Evolutionary conservation across 1,284 basidiomycete genomes (phyloP), one percentile per base, ranked within the genome.

Genomic region (Rhodotorula sp.): DNA sequence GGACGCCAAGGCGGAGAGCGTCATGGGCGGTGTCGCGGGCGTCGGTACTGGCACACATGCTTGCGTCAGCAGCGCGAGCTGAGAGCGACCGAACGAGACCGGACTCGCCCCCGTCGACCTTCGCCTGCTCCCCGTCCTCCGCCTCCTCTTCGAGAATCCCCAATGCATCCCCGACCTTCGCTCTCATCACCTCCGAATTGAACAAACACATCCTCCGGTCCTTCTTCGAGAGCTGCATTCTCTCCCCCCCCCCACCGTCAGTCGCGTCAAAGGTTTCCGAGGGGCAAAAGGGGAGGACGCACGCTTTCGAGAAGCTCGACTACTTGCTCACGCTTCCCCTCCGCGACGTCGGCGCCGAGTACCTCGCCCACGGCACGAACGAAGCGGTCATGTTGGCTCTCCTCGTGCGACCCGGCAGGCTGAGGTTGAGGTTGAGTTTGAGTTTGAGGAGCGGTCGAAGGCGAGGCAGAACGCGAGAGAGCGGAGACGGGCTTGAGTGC

Each of bases 191-290:
- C 73, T 94, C 91, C 15, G 84, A 83, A 75, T 92, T 94, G 84
- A 94, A 94, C 53, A 94, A 83, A 80, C 90, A 92, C 86, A 94
- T 85, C 0, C 91, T 91, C 5, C 91, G 86, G 75, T 95, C 92
- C 73, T 90, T 87, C 81, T 92, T 94, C 5, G 89, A 88, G 31
- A 95, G 67, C 72, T 73, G 72, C 34, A 13, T 34, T 34, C 34
- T n/a, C n/a, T n/a, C n/a, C n/a, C n/a, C n/a, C n/a, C n/a, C n/a
- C n/a, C n/a, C n/a, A n/a, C n/a, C n/a, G n/a, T n/a, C n/a, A n/a
- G n/a, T n/a, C n/a, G n/a, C n/a, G n/a, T n/a, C n/a, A n/a, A n/a
- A n/a, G n/a, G n/a, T n/a, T n/a, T n/a, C n/a, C n/a, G 15, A 10
- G 24, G 26, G 60, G 6, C 2, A 15, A n/a, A 4, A 24, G 10